These are phyloP conservation scores for Heritiera littoralis DNA, from an alignment of 345 rosid genomes.

Conservation along the genomic window DNA sequence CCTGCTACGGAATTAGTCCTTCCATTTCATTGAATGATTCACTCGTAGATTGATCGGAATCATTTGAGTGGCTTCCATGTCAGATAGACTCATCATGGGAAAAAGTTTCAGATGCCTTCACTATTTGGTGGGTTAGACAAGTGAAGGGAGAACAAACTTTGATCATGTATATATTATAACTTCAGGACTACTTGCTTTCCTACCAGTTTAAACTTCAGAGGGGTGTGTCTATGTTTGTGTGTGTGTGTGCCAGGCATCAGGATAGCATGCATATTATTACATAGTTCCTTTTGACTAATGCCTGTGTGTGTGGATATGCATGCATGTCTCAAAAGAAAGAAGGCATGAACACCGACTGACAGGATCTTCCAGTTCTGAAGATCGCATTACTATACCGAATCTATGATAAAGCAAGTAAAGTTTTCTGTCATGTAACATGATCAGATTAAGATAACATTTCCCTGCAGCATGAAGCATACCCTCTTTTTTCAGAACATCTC, in stretches of 20 bases:
- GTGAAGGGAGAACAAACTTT: not conserved
- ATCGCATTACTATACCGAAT: not conserved
- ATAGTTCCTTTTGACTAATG: not conserved
- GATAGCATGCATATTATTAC: not conserved
- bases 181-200: not conserved
- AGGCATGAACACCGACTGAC: not conserved
- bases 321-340: not conserved
- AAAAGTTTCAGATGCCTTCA: not conserved
- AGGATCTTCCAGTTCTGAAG: not conserved
- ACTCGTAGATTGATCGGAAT: not conserved
- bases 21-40: not conserved
- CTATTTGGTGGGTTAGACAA: not conserved
- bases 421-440: not conserved
- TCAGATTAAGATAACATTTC: not conserved
- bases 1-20: not conserved
- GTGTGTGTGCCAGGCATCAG: not conserved
- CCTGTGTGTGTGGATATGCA: too few species aligned
- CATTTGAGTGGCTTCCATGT: not conserved
- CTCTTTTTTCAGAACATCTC: not conserved
- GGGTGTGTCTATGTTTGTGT: not conserved
- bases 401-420: not conserved
- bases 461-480: not conserved
- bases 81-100: not conserved
- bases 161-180: not conserved
- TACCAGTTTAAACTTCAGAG: not conserved